These are phyloP conservation scores for Lophiostoma macrostomum DNA, from an alignment of 495 filamentous ascomycete genomes.

Conservation along the genomic window DNA sequence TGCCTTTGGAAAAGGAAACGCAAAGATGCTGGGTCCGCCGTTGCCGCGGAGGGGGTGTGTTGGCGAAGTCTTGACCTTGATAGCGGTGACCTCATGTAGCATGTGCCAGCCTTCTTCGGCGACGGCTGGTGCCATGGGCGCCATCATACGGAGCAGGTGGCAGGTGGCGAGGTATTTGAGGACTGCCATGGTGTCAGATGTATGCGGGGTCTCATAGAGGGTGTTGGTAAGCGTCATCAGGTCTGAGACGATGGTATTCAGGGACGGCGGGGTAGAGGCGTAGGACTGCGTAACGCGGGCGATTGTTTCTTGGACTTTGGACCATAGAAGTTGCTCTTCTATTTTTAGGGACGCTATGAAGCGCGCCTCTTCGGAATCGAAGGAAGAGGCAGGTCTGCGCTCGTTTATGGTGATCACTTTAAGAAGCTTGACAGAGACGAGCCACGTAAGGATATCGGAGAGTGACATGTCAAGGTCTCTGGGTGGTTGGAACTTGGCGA, in stretches of 20 bases:
- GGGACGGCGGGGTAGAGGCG: constrained; percentile 61
- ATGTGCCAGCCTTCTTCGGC: constrained; percentile 76
- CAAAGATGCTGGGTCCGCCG: constrained; percentile 27
- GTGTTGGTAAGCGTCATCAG: constrained; percentile 74
- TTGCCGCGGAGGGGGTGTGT: not conserved
- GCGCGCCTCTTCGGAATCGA: not conserved
- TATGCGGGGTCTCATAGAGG: constrained; percentile 45
- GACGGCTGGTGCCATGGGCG: constrained; percentile 73
- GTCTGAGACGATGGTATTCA: constrained; percentile 81
- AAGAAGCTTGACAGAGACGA: not conserved
- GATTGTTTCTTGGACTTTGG: constrained; percentile 64
- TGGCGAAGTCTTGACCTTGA: not conserved
- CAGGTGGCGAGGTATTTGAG: constrained; percentile 42
- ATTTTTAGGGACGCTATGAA: not conserved
- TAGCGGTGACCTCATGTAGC: constrained; percentile 36
- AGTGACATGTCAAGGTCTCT: not conserved
- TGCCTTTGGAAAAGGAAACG: constrained; percentile 11
- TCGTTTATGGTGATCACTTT: not conserved
- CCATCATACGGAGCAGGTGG: constrained; percentile 64
- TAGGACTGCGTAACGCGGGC: constrained; percentile 65
- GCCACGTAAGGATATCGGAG: not conserved
- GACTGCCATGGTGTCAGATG: constrained; percentile 15
- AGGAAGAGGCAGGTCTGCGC: not conserved
- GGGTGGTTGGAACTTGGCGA: not conserved
- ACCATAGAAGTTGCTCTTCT: constrained; percentile 49